Percentiles rank a stretch among this genome's conserved stretches.
Evolutionary conservation across 176 grass and related monocot species (phyloP).

Genomic region (Hsuehochloa calcarea): DNA sequence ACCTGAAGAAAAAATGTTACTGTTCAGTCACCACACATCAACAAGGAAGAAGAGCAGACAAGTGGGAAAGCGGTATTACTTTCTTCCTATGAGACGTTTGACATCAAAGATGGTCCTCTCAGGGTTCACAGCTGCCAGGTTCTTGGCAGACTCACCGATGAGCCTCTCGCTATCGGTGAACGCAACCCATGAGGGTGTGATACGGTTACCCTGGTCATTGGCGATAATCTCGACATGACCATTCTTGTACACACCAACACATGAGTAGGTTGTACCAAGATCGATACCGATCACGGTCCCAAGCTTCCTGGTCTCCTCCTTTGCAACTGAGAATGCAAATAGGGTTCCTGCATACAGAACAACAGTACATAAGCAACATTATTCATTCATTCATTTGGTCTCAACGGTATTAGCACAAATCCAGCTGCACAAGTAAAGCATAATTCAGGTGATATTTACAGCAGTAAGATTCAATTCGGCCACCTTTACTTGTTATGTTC

Average conservation of each 20-base stretch:
- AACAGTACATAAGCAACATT: not conserved
- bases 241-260: slow-evolving; percentile 62
- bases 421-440: not conserved
- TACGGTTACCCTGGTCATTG: slow-evolving; percentile 79
- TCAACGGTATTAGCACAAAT: not conserved
- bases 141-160: slow-evolving; percentile 79
- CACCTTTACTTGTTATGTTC: not conserved
- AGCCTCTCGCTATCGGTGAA: slow-evolving; percentile 68
- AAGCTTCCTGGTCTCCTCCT: slow-evolving; percentile 66
- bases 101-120: slow-evolving; percentile 78
- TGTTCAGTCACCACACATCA: not conserved
- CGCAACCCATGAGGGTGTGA: slow-evolving; percentile 67
- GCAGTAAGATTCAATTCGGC: not conserved
- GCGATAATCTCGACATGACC: slow-evolving; percentile 65
- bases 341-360: slow-evolving; percentile 43
- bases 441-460: not conserved
- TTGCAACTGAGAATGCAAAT: slow-evolving; percentile 54
- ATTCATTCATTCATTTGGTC: not conserved
- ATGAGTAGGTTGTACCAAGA: slow-evolving; percentile 65
- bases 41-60: not conserved
- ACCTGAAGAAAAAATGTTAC: slow-evolving; percentile 30
- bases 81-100: slow-evolving; percentile 76
- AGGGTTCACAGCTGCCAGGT: slow-evolving; percentile 59
- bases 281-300: slow-evolving; percentile 66
- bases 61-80: slow-evolving; percentile 21